Evolutionary conservation across 148 eudicot genomes (phyloP).

Genomic region (Pharnaceum exiguum): DNA sequence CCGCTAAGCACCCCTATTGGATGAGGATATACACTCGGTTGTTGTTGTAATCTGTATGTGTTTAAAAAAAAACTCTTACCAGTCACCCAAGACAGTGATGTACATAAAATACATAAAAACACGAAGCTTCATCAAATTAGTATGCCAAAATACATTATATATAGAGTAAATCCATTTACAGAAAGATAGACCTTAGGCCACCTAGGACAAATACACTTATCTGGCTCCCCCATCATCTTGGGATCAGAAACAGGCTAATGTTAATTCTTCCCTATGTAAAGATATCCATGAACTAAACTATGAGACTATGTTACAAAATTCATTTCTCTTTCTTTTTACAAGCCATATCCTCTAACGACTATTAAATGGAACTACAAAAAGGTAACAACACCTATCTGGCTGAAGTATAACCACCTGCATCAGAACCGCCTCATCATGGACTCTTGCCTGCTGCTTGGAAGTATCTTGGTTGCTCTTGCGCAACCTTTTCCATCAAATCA

Average conservation of each 20-base stretch:
- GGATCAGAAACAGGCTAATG: constrained; percentile 8
- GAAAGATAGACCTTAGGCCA: constrained; percentile 6
- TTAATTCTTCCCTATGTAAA: constrained; percentile 1
- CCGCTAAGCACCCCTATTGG: no score
- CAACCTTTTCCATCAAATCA: not conserved
- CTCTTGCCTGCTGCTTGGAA: not conserved
- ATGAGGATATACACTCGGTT: no score
- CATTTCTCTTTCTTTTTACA: constrained; percentile 10
- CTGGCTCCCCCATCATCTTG: not conserved
- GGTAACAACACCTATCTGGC: constrained; percentile 1
- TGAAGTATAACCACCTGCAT: not conserved
- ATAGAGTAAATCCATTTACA: constrained; percentile 18
- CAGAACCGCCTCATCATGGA: not conserved
- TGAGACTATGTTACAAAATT: constrained; percentile 31
- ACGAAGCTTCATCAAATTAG: not conserved
- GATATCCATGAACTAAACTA: constrained; percentile 8
- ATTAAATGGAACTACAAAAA: constrained; percentile 3
- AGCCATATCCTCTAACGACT: constrained; percentile 1
- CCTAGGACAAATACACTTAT: constrained; percentile 3
- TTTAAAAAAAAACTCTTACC: no score
- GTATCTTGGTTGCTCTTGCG: constrained; percentile 3
- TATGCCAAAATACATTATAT: not conserved
- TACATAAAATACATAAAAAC: no score
- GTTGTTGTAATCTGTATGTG: no score
- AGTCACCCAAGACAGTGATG: no score